phyloP scores from a whole-genome alignment of 805 yeast species.

The Candida piceae region DNA sequence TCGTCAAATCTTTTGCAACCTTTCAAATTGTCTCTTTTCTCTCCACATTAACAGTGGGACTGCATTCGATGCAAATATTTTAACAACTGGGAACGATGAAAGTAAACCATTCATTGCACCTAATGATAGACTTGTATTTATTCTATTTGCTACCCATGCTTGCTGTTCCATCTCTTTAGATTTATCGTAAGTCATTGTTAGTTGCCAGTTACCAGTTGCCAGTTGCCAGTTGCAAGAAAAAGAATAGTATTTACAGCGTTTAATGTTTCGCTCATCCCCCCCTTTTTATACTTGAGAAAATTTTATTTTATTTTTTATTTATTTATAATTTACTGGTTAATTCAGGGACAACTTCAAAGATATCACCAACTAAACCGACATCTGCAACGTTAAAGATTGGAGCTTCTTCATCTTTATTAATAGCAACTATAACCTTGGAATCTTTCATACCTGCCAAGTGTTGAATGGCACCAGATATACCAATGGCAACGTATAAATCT shows the following conservation, averaged over 20 bases:
- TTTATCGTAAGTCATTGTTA: conserved; percentile 26
- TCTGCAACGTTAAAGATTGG: conserved; percentile 92
- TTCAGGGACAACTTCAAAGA: conserved; percentile 86
- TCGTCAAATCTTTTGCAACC: neutral
- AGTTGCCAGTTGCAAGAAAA: no score
- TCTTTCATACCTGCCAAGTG: conserved; percentile 99
- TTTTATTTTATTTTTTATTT: neutral
- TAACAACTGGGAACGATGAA: conserved; percentile 54
- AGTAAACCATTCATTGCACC: conserved; percentile 54
- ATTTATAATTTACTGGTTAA: conserved; percentile 63
- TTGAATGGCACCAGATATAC: conserved; percentile 96
- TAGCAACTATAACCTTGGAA: conserved; percentile 87
- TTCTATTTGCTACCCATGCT: conserved; percentile 43
- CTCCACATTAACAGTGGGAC: conserved; percentile 52
- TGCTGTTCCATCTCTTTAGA: conserved; percentile 37
- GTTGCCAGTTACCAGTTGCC: no score
- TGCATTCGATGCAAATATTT: conserved; percentile 55
- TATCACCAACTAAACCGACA: conserved; percentile 82
- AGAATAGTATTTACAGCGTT: no score
- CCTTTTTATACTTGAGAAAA: no score
- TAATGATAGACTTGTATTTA: conserved; percentile 49
- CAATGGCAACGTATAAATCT: conserved; percentile 86
- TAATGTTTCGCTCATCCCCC: no score
- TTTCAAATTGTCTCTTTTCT: conserved; percentile 31
- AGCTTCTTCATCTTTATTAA: conserved; percentile 91